Evolutionary conservation across 192 early-diverging fungal species (phyloP).

Genomic region (Pilaira anomala): DNA sequence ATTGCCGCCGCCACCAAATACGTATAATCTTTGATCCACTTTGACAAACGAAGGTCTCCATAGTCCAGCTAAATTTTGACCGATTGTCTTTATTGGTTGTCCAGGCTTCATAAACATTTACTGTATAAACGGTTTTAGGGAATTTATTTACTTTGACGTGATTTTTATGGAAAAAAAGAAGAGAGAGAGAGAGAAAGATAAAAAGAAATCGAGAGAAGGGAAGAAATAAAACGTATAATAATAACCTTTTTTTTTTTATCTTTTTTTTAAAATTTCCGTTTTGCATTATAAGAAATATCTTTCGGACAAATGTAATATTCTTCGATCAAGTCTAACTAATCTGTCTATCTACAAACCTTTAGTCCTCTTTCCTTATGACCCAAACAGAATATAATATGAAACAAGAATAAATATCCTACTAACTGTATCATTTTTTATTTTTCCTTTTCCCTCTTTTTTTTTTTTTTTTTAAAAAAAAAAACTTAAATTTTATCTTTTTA

Average conservation of each 20-base stretch:
- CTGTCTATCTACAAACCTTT: too few species aligned
- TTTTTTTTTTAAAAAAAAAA: too few species aligned
- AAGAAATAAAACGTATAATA: background rate
- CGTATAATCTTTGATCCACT: conserved; percentile 47
- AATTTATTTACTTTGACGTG: too few species aligned
- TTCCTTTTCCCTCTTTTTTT: too few species aligned
- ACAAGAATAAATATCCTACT: too few species aligned
- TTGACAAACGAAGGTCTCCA: conserved; percentile 56
- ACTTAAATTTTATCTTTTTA: too few species aligned
- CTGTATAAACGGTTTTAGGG: background rate
- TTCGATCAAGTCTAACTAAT: too few species aligned
- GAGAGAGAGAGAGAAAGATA: background rate
- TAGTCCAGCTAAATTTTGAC: conserved; percentile 52
- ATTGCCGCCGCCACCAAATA: conserved; percentile 55
- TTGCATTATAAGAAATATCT: background rate
- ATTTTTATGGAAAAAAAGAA: background rate
- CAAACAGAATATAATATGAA: too few species aligned
- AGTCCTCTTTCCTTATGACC: too few species aligned
- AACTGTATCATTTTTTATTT: too few species aligned
- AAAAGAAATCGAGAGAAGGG: background rate
- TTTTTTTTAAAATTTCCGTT: conserved; percentile 10
- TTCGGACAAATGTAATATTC: conserved; percentile 14
- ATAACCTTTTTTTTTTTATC: background rate
- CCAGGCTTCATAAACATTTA: conserved; percentile 31
- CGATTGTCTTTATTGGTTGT: conserved; percentile 44